Evolutionary conservation across 2,329 filamentous ascomycete species (phyloP).

Genomic region (Intubia oerlemansii): DNA sequence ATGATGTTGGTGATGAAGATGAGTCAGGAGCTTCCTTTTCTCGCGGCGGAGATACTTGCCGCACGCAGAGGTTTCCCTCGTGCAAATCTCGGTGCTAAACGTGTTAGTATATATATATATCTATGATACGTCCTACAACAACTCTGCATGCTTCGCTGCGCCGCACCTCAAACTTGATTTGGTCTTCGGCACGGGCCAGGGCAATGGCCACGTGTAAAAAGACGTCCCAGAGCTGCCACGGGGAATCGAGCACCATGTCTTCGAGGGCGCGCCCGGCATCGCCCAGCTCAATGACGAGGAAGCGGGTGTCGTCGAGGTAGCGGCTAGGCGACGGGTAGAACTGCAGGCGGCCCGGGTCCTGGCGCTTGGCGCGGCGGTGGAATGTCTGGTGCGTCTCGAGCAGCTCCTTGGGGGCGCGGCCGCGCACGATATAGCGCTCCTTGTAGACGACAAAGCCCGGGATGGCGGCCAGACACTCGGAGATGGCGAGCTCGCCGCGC

Average conservation of each 20-base stretch:
- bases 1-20: constrained; percentile 9
- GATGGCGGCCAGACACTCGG: constrained; percentile 40
- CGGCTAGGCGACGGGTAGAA: constrained; percentile 40
- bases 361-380: constrained; percentile 28
- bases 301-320: constrained; percentile 34
- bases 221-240: constrained; percentile 38
- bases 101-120: no score
- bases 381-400: constrained; percentile 39
- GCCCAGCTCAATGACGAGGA: constrained; percentile 40
- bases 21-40: constrained; percentile 3
- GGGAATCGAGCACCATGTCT: constrained; percentile 26
- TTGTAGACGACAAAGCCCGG: constrained; percentile 47
- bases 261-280: constrained; percentile 40
- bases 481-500: constrained; percentile 37
- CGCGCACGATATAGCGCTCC: constrained; percentile 37
- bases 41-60: constrained; percentile 17
- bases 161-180: constrained; percentile 32
- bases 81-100: constrained; percentile 45
- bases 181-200: constrained; percentile 34
- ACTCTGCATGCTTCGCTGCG: no score
- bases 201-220: constrained; percentile 39
- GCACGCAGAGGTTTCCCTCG: constrained; percentile 41
- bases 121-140: no score
- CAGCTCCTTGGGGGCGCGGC: constrained; percentile 28
- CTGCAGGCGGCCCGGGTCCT: constrained; percentile 33